phyloP scores from a whole-genome alignment of 192 early-diverging fungal genomes.

The Rhizophlyctis rosea region DNA sequence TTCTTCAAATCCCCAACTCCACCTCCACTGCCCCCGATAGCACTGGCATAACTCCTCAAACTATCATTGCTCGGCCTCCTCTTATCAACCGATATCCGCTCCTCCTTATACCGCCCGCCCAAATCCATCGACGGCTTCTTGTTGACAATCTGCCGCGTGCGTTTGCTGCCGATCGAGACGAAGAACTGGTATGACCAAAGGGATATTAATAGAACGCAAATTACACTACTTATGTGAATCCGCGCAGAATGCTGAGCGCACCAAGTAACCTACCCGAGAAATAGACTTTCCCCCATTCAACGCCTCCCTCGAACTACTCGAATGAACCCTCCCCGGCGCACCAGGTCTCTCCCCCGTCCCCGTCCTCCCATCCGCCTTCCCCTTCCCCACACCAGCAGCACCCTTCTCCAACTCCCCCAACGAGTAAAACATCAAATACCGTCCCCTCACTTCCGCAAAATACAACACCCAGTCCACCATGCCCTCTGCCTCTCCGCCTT shows the following conservation, averaged over 20 bases:
- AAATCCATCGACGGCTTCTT: neutral
- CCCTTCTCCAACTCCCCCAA: too few relatives aligned
- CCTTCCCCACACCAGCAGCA: too few relatives aligned
- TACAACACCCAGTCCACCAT: constrained; percentile 42
- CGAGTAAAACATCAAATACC: constrained; percentile 48
- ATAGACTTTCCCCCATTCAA: neutral
- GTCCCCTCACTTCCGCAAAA: constrained; percentile 43
- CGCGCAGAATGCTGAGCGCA: too few relatives aligned
- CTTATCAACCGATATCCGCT: neutral
- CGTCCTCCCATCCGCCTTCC: too few relatives aligned
- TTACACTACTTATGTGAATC: too few relatives aligned
- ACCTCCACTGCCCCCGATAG: too few relatives aligned
- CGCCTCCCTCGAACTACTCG: neutral
- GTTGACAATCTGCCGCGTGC: neutral
- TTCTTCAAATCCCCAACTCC: neutral
- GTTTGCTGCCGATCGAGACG: neutral
- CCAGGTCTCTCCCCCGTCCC: too few relatives aligned
- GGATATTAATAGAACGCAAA: too few relatives aligned
- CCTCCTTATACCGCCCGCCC: neutral
- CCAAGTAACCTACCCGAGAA: too few relatives aligned
- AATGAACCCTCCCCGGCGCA: constrained; percentile 25
- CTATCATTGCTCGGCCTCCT: neutral
- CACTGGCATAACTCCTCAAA: neutral
- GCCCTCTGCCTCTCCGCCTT: neutral
- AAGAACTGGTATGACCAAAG: neutral